Conservation (phyloP, 495 filamentous ascomycete genomes). For the Hyaloscypha hepaticicola region DNA sequence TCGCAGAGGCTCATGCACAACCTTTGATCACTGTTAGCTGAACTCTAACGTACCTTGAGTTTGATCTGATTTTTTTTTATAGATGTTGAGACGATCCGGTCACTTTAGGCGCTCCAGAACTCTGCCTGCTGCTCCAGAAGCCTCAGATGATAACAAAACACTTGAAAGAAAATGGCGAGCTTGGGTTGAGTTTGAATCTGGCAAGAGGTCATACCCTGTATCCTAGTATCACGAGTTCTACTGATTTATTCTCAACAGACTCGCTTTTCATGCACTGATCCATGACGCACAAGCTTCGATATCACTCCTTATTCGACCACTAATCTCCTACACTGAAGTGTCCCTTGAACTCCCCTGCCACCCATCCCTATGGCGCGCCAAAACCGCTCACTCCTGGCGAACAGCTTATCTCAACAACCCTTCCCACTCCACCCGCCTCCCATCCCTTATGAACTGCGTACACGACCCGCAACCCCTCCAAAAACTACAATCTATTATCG, state of each 20-base stretch:
- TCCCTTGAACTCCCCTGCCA: slow-evolving; percentile 56
- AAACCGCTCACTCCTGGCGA: slow-evolving; percentile 57
- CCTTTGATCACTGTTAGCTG: slow-evolving; percentile 46
- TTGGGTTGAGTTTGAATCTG: slow-evolving; percentile 50
- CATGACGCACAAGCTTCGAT: slow-evolving; percentile 60
- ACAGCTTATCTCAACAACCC: slow-evolving; percentile 39
- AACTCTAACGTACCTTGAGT: background rate
- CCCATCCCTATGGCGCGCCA: slow-evolving; percentile 55
- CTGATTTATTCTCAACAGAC: slow-evolving; percentile 12
- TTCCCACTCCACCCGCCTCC: background rate
- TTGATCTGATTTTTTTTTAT: background rate
- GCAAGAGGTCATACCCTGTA: slow-evolving; percentile 39
- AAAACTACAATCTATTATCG: slow-evolving; percentile 42
- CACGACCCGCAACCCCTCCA: slow-evolving; percentile 3
- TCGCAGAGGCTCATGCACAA: slow-evolving; percentile 59
- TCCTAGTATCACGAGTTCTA: background rate
- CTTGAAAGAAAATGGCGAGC: slow-evolving; percentile 57
- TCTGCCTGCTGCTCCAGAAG: background rate
- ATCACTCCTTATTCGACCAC: slow-evolving; percentile 52
- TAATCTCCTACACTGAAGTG: slow-evolving; percentile 65
- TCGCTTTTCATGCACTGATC: slow-evolving; percentile 56
- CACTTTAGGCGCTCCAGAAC: slow-evolving; percentile 20
- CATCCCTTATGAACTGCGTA: slow-evolving; percentile 8
- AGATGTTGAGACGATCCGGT: slow-evolving; percentile 35
- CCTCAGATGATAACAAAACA: slow-evolving; percentile 31